Base-by-base conservation (phyloP, 495 filamentous ascomycete genomes). In the Daldinia decipiens region DNA sequence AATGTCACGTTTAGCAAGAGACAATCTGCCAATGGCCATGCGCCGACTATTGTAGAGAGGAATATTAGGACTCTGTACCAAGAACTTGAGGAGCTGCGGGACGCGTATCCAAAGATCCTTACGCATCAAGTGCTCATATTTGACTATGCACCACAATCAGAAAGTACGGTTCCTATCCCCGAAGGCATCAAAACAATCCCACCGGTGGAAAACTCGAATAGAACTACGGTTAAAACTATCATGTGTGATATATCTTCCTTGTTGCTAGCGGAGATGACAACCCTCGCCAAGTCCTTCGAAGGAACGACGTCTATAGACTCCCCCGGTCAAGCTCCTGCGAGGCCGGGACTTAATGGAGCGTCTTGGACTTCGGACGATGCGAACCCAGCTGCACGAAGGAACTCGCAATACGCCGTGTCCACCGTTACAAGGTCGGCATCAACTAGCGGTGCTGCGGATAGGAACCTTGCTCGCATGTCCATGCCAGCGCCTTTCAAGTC, bases 211-310 rank as follows among this genome's bases (percentile, higher is more conserved):
- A 83, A 87, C 19, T 92, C 88, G 36, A 92, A 89, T 76, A 86
- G 88, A 50, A 96, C 93, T n/a, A 97, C 92, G 4, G 94, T 97
- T 83, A 97, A 95, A 79, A 97, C 93, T 2, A 87, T 97, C 68
- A 90, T 98, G 85, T 97, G 95, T 76, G 94, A 98, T 79, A 87
- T 97, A 52, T 95, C 93, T 4, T 90, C 93, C 19, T 74, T 91
- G 17, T 80, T 99, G 40, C 84, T 99, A 24, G 92, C 91, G 9
- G 95, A 98, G 76, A 87, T 99, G 85, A 92, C 92, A 32, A 90
- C 88, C 4, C 88, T 97, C 66, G 95, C 94, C 64, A 94, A 89
- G 70, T 93, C 91, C 0, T 86, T 95, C 57, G 94, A 98, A 79
- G 92, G 81, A 17, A 86, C 93, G 73, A 87, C 89, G 24, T 89